These are phyloP conservation scores for Annulohypoxylon moriforme DNA, from an alignment of 495 filamentous ascomycete species.

Conservation along the genomic window DNA sequence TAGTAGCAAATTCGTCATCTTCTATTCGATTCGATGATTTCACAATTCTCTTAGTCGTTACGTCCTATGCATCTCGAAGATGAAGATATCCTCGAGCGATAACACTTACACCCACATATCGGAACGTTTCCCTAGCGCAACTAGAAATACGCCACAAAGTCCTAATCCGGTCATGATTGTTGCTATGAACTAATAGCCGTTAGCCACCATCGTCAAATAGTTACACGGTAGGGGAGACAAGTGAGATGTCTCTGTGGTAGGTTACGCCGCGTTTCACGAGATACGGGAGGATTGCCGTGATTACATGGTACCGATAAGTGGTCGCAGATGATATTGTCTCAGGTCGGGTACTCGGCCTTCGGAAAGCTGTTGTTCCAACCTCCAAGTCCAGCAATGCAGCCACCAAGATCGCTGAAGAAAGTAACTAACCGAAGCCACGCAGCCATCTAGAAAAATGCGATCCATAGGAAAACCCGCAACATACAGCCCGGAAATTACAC, in stretches of 20 bases:
- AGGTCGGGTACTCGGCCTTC: constrained; percentile 6
- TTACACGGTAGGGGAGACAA: background rate
- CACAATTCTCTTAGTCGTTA: background rate
- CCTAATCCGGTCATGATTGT: background rate
- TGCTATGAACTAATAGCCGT: background rate
- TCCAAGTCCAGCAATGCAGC: background rate
- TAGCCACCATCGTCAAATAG: background rate
- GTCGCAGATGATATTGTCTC: background rate
- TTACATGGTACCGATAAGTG: background rate
- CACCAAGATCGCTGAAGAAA: constrained; percentile 5
- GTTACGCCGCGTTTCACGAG: background rate
- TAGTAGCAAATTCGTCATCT: constrained; percentile 1
- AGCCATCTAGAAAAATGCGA: background rate
- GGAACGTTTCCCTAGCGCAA: background rate
- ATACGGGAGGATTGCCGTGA: background rate
- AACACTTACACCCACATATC: background rate
- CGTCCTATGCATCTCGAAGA: background rate
- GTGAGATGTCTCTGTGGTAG: background rate
- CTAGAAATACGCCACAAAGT: background rate
- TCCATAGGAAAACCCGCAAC: background rate
- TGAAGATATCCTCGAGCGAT: background rate
- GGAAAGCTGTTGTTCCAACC: constrained; percentile 2
- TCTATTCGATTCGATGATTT: background rate
- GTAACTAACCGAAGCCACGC: background rate
- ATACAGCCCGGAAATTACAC: background rate